These are phyloP conservation scores for Barbatosphaeria neglecta DNA, from an alignment of 495 filamentous ascomycete genomes.

Conservation along the genomic window DNA sequence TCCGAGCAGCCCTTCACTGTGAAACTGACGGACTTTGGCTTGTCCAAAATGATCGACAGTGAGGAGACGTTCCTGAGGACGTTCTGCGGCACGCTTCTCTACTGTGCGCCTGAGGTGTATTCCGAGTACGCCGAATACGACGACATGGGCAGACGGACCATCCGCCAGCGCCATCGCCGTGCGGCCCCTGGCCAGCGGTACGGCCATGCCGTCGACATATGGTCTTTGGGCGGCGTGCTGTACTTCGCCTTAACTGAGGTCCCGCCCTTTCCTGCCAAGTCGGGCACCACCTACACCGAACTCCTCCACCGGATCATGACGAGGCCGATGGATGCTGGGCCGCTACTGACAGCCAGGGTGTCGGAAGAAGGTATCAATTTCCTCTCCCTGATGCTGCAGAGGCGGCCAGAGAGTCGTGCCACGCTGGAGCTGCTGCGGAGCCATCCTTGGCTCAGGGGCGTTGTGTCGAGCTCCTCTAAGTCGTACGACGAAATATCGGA, in stretches of 20 bases:
- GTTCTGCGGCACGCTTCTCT: conserved; percentile 90
- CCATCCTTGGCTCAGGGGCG: conserved; percentile 54
- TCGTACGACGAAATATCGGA: conserved; percentile 38
- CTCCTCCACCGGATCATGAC: conserved; percentile 82
- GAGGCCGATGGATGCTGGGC: conserved; percentile 46
- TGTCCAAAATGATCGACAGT: conserved; percentile 83
- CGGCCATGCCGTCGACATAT: conserved; percentile 82
- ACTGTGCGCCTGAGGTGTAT: conserved; percentile 94
- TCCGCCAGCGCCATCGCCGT: conserved; percentile 23
- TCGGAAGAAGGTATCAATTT: conserved; percentile 60
- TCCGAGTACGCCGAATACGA: conserved; percentile 61
- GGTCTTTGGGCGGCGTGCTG: conserved; percentile 85
- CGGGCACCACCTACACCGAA: conserved; percentile 37
- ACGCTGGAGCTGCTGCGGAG: conserved; percentile 49
- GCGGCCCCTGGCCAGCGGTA: conserved; percentile 46
- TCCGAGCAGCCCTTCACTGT: conserved; percentile 61
- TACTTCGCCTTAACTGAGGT: conserved; percentile 65
- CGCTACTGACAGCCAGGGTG: conserved; percentile 43
- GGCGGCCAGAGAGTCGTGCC: conserved; percentile 56
- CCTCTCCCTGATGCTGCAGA: conserved; percentile 62
- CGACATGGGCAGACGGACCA: conserved; percentile 28
- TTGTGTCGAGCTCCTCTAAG: conserved; percentile 24
- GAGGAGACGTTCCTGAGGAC: conserved; percentile 87
- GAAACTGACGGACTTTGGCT: conserved; percentile 82
- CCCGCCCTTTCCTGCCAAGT: conserved; percentile 66